These are phyloP conservation scores for Sungouiozyma intestinalis DNA, from an alignment of 805 yeast species.

Conservation along the genomic window DNA sequence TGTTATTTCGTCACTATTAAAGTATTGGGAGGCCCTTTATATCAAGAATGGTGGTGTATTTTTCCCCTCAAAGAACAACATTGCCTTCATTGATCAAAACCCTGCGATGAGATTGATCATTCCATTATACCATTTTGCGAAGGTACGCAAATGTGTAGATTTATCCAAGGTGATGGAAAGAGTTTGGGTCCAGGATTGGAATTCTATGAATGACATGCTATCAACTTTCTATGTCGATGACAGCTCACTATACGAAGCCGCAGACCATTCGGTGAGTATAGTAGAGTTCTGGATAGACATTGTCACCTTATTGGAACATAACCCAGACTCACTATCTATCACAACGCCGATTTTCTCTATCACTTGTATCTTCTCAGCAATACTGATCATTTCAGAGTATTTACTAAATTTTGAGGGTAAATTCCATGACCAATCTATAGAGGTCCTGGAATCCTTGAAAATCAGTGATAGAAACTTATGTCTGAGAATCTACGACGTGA, in stretches of 20 bases:
- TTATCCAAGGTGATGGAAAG: slow-evolving; percentile 48
- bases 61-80: slow-evolving; percentile 36
- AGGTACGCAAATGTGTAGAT: slow-evolving; percentile 52
- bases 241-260: slow-evolving; percentile 56
- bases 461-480: slow-evolving; percentile 51
- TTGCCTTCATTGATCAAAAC: slow-evolving; percentile 34
- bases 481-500: slow-evolving; percentile 50
- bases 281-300: slow-evolving; percentile 64
- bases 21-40: slow-evolving; percentile 59
- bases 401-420: slow-evolving; percentile 33
- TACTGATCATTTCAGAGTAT: slow-evolving; percentile 54
- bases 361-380: slow-evolving; percentile 49
- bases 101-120: slow-evolving; percentile 54
- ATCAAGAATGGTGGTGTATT: slow-evolving; percentile 54
- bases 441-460: slow-evolving; percentile 17
- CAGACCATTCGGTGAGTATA: slow-evolving; percentile 46
- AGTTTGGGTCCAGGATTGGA: slow-evolving; percentile 61
- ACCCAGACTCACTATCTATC: slow-evolving; percentile 39
- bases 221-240: slow-evolving; percentile 39
- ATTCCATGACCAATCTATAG: not conserved
- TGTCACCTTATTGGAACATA: slow-evolving; percentile 42
- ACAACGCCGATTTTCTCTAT: slow-evolving; percentile 70
- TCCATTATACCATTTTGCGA: slow-evolving; percentile 58
- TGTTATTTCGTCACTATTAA: slow-evolving; percentile 42
- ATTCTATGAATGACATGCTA: slow-evolving; percentile 46